These are phyloP conservation scores for Dactylorhiza incarnata DNA, from an alignment of 106 monocot species.

Conservation along the genomic window DNA sequence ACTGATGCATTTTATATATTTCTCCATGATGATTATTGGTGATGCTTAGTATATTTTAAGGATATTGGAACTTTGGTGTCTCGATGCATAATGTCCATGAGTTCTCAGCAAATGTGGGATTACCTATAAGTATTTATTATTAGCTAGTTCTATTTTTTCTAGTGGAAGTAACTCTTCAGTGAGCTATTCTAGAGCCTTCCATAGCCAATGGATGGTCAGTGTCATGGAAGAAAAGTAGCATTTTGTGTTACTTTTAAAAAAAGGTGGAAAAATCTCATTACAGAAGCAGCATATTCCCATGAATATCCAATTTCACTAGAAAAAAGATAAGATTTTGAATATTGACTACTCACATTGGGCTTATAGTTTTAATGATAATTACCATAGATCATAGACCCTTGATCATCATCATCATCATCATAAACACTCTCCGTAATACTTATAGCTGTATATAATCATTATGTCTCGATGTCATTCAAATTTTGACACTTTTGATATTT, in stretches of 20 bases:
- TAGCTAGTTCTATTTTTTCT: not conserved
- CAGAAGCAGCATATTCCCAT: not conserved
- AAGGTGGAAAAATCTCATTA: not conserved
- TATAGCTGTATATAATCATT: too few species aligned
- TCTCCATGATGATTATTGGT: not conserved
- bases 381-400: not conserved
- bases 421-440: too few species aligned
- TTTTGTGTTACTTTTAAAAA: not conserved
- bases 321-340: not conserved
- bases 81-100: not conserved
- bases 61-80: not conserved
- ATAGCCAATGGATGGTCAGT: not conserved
- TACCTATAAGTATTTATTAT: not conserved
- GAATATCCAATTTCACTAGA: not conserved
- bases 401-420: too few species aligned
- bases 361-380: not conserved
- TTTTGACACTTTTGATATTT: not conserved
- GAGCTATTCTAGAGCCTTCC: too few species aligned
- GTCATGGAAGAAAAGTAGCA: not conserved
- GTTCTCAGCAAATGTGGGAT: not conserved
- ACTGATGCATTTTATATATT: constrained; percentile 2
- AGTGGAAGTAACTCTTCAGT: not conserved
- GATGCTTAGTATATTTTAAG: not conserved
- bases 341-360: not conserved
- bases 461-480: too few species aligned